Conservation (phyloP, 305 asterid genomes). For the Fraxinus nigra region DNA sequence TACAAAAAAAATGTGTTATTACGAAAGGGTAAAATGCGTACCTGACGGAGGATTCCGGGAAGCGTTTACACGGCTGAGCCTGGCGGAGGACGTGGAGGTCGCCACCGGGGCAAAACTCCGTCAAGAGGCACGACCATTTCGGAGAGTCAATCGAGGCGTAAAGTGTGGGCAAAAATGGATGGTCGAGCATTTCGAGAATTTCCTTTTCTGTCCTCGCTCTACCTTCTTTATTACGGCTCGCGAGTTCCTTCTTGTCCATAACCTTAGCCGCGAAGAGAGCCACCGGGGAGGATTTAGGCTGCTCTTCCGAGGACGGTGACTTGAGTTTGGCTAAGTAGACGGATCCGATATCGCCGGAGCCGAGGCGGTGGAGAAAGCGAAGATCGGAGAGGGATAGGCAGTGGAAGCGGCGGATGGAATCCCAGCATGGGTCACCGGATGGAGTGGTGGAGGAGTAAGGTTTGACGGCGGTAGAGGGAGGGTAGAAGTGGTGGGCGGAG, state of each 20-base stretch:
- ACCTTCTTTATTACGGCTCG: conserved; percentile 84
- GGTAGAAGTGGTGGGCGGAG: conserved; percentile 39
- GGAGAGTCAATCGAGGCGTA: conserved; percentile 79
- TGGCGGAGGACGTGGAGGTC: conserved; percentile 97
- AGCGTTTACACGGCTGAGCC: conserved; percentile 86
- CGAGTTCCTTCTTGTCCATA: conserved; percentile 85
- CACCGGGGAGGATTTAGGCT: conserved; percentile 9
- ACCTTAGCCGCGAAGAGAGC: conserved; percentile 86
- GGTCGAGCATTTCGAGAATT: conserved; percentile 85
- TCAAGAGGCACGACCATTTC: conserved; percentile 81
- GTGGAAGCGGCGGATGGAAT: conserved; percentile 59
- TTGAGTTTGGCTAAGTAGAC: conserved; percentile 81
- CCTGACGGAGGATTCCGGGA: conserved; percentile 92
- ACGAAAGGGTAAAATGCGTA: conserved; percentile 24
- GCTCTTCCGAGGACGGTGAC: conserved; percentile 26
- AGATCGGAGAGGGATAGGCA: conserved; percentile 67
- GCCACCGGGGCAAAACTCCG: conserved; percentile 98
- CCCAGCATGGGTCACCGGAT: conserved; percentile 77
- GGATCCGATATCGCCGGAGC: conserved; percentile 93
- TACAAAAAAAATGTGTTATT: background rate
- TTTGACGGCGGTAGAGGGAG: conserved; percentile 30
- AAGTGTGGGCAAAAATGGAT: conserved; percentile 83
- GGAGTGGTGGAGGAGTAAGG: conserved; percentile 43
- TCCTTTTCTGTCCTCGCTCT: conserved; percentile 84
- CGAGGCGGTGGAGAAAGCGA: conserved; percentile 89